Evolutionary conservation across 768 basidiomycete species (phyloP).

Genomic region (Amanita pseudoporphyria): DNA sequence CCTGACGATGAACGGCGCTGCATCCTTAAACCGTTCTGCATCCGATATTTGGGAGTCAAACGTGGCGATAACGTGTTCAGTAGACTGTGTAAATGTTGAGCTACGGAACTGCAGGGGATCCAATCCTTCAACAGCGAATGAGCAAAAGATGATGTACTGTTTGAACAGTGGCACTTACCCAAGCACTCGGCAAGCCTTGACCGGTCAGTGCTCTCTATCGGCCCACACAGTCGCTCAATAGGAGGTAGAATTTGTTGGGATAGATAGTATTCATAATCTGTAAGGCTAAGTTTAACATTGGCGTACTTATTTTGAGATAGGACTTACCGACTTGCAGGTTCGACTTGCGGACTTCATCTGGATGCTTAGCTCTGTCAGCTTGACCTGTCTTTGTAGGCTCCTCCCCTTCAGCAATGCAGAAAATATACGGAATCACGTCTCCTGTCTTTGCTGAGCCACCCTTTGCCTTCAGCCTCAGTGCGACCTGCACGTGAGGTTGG

Average conservation of each 20-base stretch:
- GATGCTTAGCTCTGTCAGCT: constrained; percentile 88
- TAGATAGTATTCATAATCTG: constrained; percentile 90
- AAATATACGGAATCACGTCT: constrained; percentile 94
- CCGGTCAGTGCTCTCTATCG: constrained; percentile 92
- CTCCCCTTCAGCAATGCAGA: constrained; percentile 72
- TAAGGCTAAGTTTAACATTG: constrained; percentile 6
- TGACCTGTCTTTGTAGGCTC: constrained; percentile 65
- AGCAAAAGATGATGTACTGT: not conserved
- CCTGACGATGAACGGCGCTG: constrained; percentile 58
- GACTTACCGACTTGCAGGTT: constrained; percentile 65
- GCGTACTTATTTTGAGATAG: not conserved
- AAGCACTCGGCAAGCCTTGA: constrained; percentile 91
- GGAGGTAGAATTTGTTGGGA: constrained; percentile 90
- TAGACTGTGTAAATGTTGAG: constrained; percentile 27
- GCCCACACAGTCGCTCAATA: constrained; percentile 89
- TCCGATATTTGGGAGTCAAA: constrained; percentile 90
- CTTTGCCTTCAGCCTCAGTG: constrained; percentile 77
- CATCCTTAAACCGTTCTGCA: constrained; percentile 75
- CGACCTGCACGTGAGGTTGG: constrained; percentile 96
- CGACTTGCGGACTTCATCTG: constrained; percentile 78
- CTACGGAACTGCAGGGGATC: constrained; percentile 49
- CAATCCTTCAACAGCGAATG: constrained; percentile 31
- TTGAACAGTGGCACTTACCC: constrained; percentile 40
- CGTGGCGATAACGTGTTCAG: constrained; percentile 63
- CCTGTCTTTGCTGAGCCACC: constrained; percentile 75